Evolutionary conservation across 345 rosid species (phyloP), one percentile per base, ranked within the genome.

Genomic region (Linum lewisii): DNA sequence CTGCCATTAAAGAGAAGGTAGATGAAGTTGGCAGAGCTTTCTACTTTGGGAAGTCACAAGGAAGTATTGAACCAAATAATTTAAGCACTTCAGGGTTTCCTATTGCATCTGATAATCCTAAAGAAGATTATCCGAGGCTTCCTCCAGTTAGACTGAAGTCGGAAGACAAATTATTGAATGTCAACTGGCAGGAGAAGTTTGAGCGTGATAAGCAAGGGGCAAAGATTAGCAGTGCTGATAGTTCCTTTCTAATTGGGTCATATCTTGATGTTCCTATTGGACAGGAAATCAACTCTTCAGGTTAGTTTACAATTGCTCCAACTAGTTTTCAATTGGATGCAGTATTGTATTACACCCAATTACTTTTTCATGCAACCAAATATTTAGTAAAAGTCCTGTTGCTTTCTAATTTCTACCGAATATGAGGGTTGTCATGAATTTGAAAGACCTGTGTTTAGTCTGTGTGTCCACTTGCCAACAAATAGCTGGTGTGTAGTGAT

Each of bases 81-180:
- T 66, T 68, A n/a, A 70, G 74, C 55, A 64, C 70, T 67, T 60
- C 80, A 38, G 78, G 79, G 53, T 82, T 80, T 64, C 74, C 96
- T 19, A 79, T 75, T 72, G 66, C 72, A 51, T 66, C 78, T 71
- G 92, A 80, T 71, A 73, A 75, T 65, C 65, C 81, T 32, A 90
- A 78, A 77, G 96, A 94, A 74, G 97, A 90, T 69, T 78, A 76
- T 38, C 99, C 99, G 51, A 80, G 95, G 77, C 80, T 94, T 72
- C 92, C 99, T 57, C 99, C 97, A 1, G 99, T 94, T 67, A 94
- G 80, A 73, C 90, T 94, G 56, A 94, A 90, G 74, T 90, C 95
- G 6, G 99, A 85, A 69, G 96, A 94, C 66, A 90, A 84, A 61
- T 68, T 84, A 21, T 59, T 80, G 59, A 75, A 68, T 67, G 66